A percentile compares a stretch with the other conserved stretches of the same genome.
These are phyloP conservation scores for Fomitopsis palustris DNA, from an alignment of 1,284 basidiomycete species.

Conservation along the genomic window DNA sequence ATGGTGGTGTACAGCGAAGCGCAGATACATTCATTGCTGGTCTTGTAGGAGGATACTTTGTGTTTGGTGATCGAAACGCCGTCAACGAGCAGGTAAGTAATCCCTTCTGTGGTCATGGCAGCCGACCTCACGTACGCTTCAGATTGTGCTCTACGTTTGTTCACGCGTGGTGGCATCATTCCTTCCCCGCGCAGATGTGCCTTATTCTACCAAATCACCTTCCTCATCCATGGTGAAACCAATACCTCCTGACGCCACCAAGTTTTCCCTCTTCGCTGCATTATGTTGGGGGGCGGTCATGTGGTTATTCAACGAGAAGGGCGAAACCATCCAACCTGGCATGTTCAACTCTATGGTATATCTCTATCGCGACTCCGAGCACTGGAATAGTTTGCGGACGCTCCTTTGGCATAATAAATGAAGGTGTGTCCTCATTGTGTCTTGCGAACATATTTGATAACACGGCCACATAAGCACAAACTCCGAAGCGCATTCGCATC, in stretches of 20 bases:
- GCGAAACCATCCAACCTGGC: conserved; percentile 89
- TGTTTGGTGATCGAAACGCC: conserved; percentile 94
- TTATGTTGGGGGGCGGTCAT: conserved; percentile 95
- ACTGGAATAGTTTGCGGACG: conserved; percentile 68
- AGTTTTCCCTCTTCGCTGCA: conserved; percentile 89
- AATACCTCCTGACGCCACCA: conserved; percentile 74
- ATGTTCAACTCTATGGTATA: conserved; percentile 87
- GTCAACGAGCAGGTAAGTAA: conserved; percentile 91
- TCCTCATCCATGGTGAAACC: conserved; percentile 51
- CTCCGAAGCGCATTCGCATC: no score
- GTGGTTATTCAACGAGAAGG: conserved; percentile 89
- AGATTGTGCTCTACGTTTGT: conserved; percentile 97
- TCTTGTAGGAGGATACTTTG: conserved; percentile 86
- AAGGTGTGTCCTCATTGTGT: not conserved
- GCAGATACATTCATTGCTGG: conserved; percentile 93
- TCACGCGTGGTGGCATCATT: conserved; percentile 87
- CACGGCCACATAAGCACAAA: not conserved
- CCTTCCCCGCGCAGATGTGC: conserved; percentile 66
- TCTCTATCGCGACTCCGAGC: conserved; percentile 78
- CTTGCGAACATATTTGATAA: not conserved
- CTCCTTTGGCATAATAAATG: conserved; percentile 79
- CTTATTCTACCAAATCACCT: conserved; percentile 39
- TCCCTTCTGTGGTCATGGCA: not conserved
- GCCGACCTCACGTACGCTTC: not conserved
- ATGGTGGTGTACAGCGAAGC: conserved; percentile 78